Percentiles rank a stretch among this genome's conserved stretches.
phyloP scores from a whole-genome alignment of 371 early-diverging fungal species.

The Mucor sp. region DNA sequence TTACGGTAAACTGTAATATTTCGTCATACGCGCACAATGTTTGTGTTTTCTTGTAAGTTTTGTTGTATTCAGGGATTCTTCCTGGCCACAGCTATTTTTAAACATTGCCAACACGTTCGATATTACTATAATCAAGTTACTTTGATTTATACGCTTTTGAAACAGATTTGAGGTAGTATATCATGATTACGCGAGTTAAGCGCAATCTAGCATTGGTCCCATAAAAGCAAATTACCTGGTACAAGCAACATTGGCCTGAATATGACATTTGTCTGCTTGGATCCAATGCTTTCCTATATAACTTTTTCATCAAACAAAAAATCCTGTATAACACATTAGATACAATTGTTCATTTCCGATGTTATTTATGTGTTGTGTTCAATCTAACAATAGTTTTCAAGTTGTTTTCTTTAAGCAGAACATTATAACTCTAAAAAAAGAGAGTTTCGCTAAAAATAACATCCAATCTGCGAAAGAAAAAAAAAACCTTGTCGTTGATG shows the following conservation, averaged over 20 bases:
- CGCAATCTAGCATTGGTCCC: neutral
- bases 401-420: conserved; percentile 10
- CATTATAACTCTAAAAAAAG: conserved; percentile 8
- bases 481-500: neutral
- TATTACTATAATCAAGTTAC: neutral
- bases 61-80: neutral
- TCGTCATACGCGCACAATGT: neutral
- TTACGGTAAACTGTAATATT: neutral
- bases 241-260: neutral
- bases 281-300: too few relatives aligned
- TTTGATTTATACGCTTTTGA: neutral
- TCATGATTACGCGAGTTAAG: neutral
- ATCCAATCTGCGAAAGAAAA: neutral
- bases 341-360: neutral
- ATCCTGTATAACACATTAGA: neutral
- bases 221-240: neutral
- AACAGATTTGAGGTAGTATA: neutral
- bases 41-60: neutral
- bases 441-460: conserved; percentile 4
- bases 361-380: neutral
- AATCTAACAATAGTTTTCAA: conserved; percentile 13
- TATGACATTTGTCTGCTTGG: neutral
- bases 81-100: neutral
- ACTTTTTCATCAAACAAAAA: neutral
- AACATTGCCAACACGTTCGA: neutral